Evolutionary conservation across 345 rosid genomes (phyloP).

Genomic region (Gynandropsis gynandra): DNA sequence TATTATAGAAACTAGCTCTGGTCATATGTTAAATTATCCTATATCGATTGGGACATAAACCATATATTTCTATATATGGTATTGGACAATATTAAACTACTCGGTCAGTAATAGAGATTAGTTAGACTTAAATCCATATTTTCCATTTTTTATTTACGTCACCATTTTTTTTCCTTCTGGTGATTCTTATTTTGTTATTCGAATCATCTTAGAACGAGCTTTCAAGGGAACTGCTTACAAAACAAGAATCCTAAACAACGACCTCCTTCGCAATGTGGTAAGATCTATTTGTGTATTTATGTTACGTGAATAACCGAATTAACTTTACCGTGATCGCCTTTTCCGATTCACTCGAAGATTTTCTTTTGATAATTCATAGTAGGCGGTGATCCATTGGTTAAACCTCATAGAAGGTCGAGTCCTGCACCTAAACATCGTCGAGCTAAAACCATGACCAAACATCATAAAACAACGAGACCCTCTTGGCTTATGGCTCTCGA

Average conservation of each 20-base stretch:
- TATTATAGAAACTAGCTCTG: no score
- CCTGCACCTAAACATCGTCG: conserved; percentile 35
- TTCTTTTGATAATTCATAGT: conserved; percentile 14
- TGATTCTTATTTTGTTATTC: background rate
- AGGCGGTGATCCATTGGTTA: conserved; percentile 46
- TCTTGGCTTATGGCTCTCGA: conserved; percentile 78
- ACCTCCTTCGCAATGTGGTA: conserved; percentile 59
- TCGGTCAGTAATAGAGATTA: no score
- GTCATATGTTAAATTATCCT: no score
- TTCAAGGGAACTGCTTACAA: conserved; percentile 86
- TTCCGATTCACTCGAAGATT: no score
- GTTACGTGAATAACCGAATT: no score
- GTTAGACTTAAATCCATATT: no score
- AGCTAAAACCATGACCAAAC: conserved; percentile 42
- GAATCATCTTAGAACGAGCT: conserved; percentile 51
- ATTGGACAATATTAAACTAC: no score
- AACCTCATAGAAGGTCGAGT: conserved; percentile 32
- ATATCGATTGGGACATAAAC: no score
- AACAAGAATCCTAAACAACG: conserved; percentile 63
- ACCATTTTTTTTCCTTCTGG: background rate
- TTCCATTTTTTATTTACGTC: background rate
- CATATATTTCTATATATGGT: no score
- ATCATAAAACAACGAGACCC: conserved; percentile 52
- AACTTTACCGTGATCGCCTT: no score
- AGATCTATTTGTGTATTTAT: conserved; percentile 13